A percentile compares a stretch with the other conserved stretches of the same genome.
These are phyloP conservation scores for Alternaria brassicicola DNA, from an alignment of 2,329 filamentous ascomycete species.

Conservation along the genomic window DNA sequence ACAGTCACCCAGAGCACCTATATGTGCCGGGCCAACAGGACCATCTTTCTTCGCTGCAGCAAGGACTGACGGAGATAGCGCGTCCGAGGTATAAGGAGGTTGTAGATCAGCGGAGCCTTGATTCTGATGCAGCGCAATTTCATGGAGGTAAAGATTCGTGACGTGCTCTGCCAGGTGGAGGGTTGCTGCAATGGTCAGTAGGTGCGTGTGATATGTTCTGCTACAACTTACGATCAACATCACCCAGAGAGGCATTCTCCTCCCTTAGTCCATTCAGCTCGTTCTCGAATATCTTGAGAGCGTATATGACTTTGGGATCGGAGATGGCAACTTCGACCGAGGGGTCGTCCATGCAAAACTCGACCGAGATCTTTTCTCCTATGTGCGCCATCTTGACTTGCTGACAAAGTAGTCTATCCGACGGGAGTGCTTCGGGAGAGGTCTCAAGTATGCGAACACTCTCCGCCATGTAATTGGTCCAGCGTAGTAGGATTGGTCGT, in stretches of 20 bases:
- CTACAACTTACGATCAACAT: conserved; percentile 40
- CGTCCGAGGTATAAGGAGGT: conserved; percentile 52
- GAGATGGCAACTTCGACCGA: conserved; percentile 59
- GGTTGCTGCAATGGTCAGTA: conserved; percentile 38
- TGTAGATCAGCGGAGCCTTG: conserved; percentile 53
- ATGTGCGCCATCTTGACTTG: conserved; percentile 65
- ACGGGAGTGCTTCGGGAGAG: conserved; percentile 62
- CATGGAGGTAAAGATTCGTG: conserved; percentile 57
- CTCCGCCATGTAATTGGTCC: conserved; percentile 68
- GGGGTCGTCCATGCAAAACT: conserved; percentile 63
- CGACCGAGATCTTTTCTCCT: conserved; percentile 62
- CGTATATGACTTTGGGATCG: conserved; percentile 62
- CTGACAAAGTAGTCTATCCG: conserved; percentile 62
- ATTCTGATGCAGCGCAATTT: conserved; percentile 57
- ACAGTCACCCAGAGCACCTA: conserved; percentile 55
- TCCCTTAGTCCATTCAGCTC: conserved; percentile 51
- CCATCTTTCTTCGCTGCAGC: conserved; percentile 48
- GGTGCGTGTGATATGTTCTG: background rate
- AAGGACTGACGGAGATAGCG: conserved; percentile 45
- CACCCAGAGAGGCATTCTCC: conserved; percentile 49
- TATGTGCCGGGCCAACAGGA: conserved; percentile 54
- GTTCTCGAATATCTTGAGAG: conserved; percentile 61
- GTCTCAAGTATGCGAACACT: conserved; percentile 63
- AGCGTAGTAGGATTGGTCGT: conserved; percentile 64
- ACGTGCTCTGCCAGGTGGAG: conserved; percentile 56